Base-by-base conservation (phyloP, 352 stramenopile genomes). In the Globisporangium abappressorium region DNA sequence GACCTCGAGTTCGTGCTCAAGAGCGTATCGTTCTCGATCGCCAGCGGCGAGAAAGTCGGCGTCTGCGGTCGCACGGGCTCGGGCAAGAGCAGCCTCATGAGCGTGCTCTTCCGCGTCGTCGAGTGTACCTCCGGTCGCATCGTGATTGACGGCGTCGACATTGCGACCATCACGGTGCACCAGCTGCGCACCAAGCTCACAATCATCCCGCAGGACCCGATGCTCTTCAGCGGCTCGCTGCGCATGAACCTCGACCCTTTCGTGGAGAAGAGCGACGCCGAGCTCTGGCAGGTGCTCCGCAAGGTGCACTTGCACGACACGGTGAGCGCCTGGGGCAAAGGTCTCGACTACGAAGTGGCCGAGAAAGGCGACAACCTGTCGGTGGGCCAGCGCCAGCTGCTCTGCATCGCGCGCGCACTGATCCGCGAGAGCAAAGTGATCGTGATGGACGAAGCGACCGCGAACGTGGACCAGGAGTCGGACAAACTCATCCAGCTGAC, bases 391-490 rank as follows among this genome's bases (percentile, higher is more conserved):
- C 72, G 95, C 12, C 96, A 99, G 73, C 75, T 98, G 7, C 47
- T 99, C 0, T 99, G 95, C 72, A 98, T 99, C 65, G 95, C 94
- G 14, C 82, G 96, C 57, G 96, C 93, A 20, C 66, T 99, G 9
- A 62, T 99, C 2, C 78, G 85, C 11, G 85, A 96, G 46, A 79
- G 82, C 7, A 90, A 92, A 30, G 69, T 84, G 49, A 59, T 99
- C n/a, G 76, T 98, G n/a, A 64, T 99, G 34, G 97, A 99, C 76
- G 97, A 99, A 76, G 95, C 94, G n/a, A 98, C 96, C n/a, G 82
- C 87, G 36, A 90, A 71, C 62, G 87, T 98, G 5, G 93, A 98
- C 76, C 78, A 80, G 57, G 84, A 91, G 62, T 62, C 56, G 3
- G 91, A 98, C 68, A 64, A 68, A 33, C 70, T 87, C 34, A 95